Conservation (phyloP, 495 filamentous ascomycete genomes). For the Chaetomidium leptoderma region DNA sequence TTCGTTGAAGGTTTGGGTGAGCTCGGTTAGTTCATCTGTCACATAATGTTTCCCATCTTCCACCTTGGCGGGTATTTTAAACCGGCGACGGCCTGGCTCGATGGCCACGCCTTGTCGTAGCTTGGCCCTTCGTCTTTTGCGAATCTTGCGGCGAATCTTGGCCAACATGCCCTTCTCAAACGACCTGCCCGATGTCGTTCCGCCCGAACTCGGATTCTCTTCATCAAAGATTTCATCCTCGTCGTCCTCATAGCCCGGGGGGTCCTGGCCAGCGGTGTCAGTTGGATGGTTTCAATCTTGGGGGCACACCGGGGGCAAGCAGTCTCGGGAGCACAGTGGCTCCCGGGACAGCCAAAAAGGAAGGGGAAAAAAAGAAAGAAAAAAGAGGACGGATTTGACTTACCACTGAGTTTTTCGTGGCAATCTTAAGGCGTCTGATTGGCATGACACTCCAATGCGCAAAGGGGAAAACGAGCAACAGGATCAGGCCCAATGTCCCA, state of each 20-base stretch:
- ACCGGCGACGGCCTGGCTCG: constrained; percentile 50
- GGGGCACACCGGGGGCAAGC: too few relatives aligned
- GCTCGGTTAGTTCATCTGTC: constrained; percentile 82
- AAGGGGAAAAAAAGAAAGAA: too few relatives aligned
- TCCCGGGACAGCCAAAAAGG: too few relatives aligned
- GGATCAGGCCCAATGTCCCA: constrained; percentile 64
- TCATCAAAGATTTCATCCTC: constrained; percentile 40
- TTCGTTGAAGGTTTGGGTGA: constrained; percentile 83
- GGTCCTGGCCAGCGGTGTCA: too few relatives aligned
- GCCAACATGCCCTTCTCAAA: constrained; percentile 38
- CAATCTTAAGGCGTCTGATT: constrained; percentile 69
- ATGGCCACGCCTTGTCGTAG: constrained; percentile 38
- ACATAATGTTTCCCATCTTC: constrained; percentile 67
- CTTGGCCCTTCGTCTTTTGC: constrained; percentile 23
- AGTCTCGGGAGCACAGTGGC: too few relatives aligned
- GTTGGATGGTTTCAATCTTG: too few relatives aligned
- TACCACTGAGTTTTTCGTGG: constrained; percentile 74
- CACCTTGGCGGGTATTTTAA: constrained; percentile 81
- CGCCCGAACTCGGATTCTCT: constrained; percentile 40
- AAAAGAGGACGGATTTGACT: too few relatives aligned
- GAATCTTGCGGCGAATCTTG: constrained; percentile 35
- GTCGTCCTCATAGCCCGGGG: constrained; percentile 53
- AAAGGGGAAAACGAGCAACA: constrained; percentile 66
- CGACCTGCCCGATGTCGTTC: constrained; percentile 34
- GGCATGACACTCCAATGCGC: constrained; percentile 77